phyloP scores from a whole-genome alignment of 2,329 filamentous ascomycete genomes.

The Fusarium virguliforme region DNA sequence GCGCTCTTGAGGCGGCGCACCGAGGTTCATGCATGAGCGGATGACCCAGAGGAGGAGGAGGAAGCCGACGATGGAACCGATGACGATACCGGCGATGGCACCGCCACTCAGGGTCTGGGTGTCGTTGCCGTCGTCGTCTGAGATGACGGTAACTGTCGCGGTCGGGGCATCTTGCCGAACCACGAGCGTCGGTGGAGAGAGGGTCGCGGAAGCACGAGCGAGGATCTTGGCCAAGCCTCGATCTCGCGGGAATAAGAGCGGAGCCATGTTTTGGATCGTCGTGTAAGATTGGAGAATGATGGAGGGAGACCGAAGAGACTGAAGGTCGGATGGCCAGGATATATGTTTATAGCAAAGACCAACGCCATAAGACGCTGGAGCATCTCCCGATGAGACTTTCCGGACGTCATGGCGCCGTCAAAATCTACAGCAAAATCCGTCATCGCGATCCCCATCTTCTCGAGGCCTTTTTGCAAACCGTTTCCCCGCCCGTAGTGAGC shows the following conservation, averaged over 20 bases:
- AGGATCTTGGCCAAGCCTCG: constrained; percentile 36
- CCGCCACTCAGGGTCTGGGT: constrained; percentile 60
- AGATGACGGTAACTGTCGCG: constrained; percentile 55
- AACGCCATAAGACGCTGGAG: constrained; percentile 20
- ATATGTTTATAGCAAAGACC: constrained; percentile 4
- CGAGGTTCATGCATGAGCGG: constrained; percentile 62
- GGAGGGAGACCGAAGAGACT: not conserved
- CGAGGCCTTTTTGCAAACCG: not conserved
- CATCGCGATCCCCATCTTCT: constrained; percentile 27
- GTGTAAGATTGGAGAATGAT: not conserved
- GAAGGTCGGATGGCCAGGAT: not conserved
- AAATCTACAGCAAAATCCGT: constrained; percentile 18
- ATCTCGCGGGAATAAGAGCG: constrained; percentile 33
- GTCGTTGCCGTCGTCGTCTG: constrained; percentile 36
- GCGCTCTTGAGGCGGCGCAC: constrained; percentile 55
- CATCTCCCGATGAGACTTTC: constrained; percentile 18
- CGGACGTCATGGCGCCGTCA: constrained; percentile 43
- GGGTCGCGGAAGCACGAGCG: constrained; percentile 34
- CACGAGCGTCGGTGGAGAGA: constrained; percentile 38
- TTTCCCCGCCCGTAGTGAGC: constrained; percentile 30
- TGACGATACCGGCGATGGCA: constrained; percentile 68
- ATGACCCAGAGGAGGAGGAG: constrained; percentile 65
- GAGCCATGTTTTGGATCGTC: constrained; percentile 31
- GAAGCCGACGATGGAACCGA: constrained; percentile 64
- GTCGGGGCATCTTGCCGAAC: constrained; percentile 39